Evolutionary conservation across 2,329 filamentous ascomycete genomes (phyloP), one percentile per base, ranked within the genome.

Genomic region (Nemania sp.): DNA sequence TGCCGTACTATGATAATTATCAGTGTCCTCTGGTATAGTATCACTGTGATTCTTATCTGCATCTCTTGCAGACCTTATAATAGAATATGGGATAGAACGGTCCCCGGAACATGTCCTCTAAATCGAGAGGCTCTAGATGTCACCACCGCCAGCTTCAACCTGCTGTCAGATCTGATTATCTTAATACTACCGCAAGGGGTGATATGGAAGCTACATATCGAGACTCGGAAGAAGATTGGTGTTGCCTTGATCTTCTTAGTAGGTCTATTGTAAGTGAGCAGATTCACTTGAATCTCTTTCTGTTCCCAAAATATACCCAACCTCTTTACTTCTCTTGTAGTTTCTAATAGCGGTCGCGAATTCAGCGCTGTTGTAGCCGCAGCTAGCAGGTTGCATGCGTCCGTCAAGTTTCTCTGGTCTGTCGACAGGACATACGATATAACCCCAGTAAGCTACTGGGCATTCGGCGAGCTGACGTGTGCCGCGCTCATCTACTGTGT

Each of bases 171-270:
- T 43, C 2, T 59, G 7, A 34, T 59, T 24, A 54, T 61, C 17
- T 26, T 59, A 12, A 3, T 59, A 20, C 30, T 61, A 5, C 56
- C 59, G 3, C 59, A 61, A 14, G 15, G 20, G 23, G 39, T 59
- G 3, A 59, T 61, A 19, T 61, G 59, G 59, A 48, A 37, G 8
- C 34, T 61, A 19, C 44, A 59, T 14, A 40, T 61, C 11, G 41
- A 47, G 15, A 22, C 6, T 4, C n/a, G 40, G 12, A 57, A 48
- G 20, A 61, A 59, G 23, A 28, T 56, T 24, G 56, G 53, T 4
- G 45, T 61, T 12, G 37, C 59, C 20, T 40, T 54, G 23, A 48
- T 54, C 5, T 57, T 57, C 23, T 23, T 36, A 4, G 36, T 54
- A 3, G 55, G 50, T 7, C 17, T 57, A 6, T 36, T 54, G 55